Conservation (phyloP, 2,329 filamentous ascomycete genomes). For the Colletotrichum echinochloae region DNA sequence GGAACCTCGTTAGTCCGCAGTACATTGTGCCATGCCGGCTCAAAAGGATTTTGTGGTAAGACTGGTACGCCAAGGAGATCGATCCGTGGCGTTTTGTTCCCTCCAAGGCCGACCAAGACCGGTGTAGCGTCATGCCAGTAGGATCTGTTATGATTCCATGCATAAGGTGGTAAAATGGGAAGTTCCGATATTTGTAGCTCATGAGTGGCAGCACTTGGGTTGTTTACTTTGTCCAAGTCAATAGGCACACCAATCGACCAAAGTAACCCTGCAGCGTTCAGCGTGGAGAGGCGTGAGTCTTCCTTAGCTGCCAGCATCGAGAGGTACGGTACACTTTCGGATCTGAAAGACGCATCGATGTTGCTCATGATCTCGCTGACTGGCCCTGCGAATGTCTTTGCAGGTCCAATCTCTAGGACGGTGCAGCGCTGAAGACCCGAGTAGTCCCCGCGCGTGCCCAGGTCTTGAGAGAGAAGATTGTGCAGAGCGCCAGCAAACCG, state of each 20-base stretch:
- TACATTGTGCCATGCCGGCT: constrained; percentile 21
- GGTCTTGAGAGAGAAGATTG: constrained; percentile 48
- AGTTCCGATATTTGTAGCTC: constrained; percentile 12
- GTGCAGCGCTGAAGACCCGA: neutral
- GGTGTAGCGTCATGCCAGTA: constrained; percentile 27
- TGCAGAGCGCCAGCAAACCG: constrained; percentile 48
- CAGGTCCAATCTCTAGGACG: constrained; percentile 47
- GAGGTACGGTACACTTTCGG: neutral
- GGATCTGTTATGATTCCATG: constrained; percentile 26
- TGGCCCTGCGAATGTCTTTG: constrained; percentile 47
- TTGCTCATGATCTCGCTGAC: constrained; percentile 45
- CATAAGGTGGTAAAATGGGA: constrained; percentile 34
- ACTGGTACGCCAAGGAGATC: constrained; percentile 29
- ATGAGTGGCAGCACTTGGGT: neutral
- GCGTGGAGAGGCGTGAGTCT: constrained; percentile 4
- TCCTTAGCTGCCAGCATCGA: constrained; percentile 20
- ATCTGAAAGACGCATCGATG: too few relatives aligned
- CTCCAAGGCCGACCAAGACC: neutral
- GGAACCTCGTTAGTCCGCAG: constrained; percentile 42
- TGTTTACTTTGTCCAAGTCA: constrained; percentile 4
- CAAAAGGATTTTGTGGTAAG: constrained; percentile 6
- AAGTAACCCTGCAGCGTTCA: constrained; percentile 13
- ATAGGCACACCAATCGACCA: constrained; percentile 9
- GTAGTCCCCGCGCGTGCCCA: too few relatives aligned
- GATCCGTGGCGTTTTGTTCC: constrained; percentile 4